Evolutionary conservation across 2,329 filamentous ascomycete species (phyloP).

Genomic region (Ophiostoma sp.): DNA sequence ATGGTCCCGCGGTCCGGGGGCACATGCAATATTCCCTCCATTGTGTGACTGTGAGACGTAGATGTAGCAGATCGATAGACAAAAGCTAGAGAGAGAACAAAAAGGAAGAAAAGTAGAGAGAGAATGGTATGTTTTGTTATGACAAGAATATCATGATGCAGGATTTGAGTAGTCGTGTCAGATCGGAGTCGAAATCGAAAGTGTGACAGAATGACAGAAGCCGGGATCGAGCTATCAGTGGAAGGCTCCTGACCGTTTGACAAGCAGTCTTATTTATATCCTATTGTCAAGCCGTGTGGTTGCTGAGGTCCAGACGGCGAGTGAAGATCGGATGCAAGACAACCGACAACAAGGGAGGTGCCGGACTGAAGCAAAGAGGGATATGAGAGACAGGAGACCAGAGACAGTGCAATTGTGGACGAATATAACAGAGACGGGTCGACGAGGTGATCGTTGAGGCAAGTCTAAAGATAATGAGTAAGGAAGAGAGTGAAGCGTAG

Average conservation of each 20-base stretch:
- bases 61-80: neutral
- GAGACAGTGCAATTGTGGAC: neutral
- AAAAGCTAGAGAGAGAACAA: neutral
- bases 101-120: neutral
- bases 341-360: neutral
- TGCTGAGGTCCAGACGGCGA: neutral
- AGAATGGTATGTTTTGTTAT: neutral
- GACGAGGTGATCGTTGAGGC: neutral
- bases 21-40: slow-evolving; percentile 48
- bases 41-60: slow-evolving; percentile 27
- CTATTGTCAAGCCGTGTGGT: neutral
- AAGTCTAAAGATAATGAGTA: neutral
- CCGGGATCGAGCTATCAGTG: neutral
- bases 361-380: neutral
- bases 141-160: slow-evolving; percentile 11
- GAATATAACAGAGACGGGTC: neutral
- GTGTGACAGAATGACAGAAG: neutral
- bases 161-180: neutral
- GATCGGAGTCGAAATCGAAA: neutral
- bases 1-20: slow-evolving; percentile 50
- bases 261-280: neutral
- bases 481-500: neutral
- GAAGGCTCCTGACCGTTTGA: neutral
- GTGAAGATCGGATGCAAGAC: slow-evolving; percentile 4
- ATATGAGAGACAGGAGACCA: neutral